Evolutionary conservation across 2,329 filamentous ascomycete genomes (phyloP).

Genomic region (Colletotrichum sp.): DNA sequence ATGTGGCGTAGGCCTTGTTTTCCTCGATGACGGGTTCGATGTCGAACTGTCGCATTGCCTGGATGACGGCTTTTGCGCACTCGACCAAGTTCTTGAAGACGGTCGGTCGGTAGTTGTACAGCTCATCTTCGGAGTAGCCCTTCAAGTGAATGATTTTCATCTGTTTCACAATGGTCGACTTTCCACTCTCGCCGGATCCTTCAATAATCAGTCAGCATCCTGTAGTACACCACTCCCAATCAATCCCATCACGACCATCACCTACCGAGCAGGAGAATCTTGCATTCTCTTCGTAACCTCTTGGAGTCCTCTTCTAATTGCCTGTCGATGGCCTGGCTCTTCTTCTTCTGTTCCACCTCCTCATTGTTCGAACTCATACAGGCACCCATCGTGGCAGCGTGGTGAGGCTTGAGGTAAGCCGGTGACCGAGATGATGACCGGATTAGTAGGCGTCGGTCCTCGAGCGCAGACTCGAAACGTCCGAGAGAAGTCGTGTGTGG

Average conservation of each 20-base stretch:
- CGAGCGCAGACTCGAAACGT: not conserved
- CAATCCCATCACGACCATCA: not conserved
- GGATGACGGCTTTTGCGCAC: conserved; percentile 92
- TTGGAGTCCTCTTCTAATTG: conserved; percentile 93
- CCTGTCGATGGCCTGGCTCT: conserved; percentile 94
- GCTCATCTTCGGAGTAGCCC: conserved; percentile 92
- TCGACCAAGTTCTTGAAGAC: conserved; percentile 99
- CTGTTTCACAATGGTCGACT: conserved; percentile 99
- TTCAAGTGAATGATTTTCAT: conserved; percentile 99
- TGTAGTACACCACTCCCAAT: not conserved
- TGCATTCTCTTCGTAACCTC: conserved; percentile 95
- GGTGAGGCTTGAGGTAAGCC: not conserved
- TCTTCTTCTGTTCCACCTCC: conserved; percentile 92
- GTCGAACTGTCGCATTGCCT: conserved; percentile 89
- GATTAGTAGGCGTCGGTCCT: not conserved
- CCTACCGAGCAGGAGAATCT: conserved; percentile 92
- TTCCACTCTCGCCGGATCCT: conserved; percentile 98
- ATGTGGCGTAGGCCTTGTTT: conserved; percentile 78
- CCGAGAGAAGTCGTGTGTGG: not conserved
- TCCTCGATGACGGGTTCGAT: conserved; percentile 77
- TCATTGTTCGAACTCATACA: conserved; percentile 91
- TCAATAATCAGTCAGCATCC: conserved; percentile 21
- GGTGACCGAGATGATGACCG: not conserved
- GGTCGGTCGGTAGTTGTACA: conserved; percentile 91
- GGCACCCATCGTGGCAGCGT: conserved; percentile 73